Conservation (phyloP, 2,329 filamentous ascomycete genomes). For the Trichophyton mentagrophytes region DNA sequence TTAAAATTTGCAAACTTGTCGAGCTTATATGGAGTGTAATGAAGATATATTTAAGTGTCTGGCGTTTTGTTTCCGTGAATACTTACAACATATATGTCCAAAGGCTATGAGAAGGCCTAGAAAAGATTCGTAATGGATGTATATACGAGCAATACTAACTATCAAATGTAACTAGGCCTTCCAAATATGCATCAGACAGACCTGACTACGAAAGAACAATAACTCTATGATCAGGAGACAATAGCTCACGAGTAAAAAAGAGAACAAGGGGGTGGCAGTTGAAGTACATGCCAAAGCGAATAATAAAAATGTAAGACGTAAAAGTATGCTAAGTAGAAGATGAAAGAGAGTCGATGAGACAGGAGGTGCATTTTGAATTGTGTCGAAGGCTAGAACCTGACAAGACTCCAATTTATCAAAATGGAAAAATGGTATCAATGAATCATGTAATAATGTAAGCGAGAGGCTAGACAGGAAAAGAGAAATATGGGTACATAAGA, state of each 20-base stretch:
- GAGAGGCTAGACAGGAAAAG: neutral
- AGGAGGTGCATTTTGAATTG: neutral
- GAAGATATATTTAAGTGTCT: too few species aligned
- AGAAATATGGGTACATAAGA: constrained; percentile 1
- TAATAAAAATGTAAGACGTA: neutral
- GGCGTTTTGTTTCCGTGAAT: too few species aligned
- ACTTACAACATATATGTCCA: too few species aligned
- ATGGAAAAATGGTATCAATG: neutral
- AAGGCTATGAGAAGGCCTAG: neutral
- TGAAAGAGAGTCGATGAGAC: neutral
- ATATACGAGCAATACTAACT: neutral
- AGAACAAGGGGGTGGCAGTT: neutral
- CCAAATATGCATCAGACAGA: neutral
- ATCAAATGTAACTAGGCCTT: neutral
- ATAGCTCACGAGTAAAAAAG: neutral
- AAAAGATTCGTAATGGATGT: neutral
- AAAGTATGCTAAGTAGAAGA: neutral
- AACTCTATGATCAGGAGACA: neutral
- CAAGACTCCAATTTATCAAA: neutral
- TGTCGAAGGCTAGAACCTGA: neutral
- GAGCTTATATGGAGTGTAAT: too few species aligned
- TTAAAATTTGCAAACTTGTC: neutral
- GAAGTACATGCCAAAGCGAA: neutral
- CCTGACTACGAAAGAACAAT: neutral
- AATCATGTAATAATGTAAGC: neutral